Conservation (phyloP, 164 flowering plant species). For the Brasenia schreberi region DNA sequence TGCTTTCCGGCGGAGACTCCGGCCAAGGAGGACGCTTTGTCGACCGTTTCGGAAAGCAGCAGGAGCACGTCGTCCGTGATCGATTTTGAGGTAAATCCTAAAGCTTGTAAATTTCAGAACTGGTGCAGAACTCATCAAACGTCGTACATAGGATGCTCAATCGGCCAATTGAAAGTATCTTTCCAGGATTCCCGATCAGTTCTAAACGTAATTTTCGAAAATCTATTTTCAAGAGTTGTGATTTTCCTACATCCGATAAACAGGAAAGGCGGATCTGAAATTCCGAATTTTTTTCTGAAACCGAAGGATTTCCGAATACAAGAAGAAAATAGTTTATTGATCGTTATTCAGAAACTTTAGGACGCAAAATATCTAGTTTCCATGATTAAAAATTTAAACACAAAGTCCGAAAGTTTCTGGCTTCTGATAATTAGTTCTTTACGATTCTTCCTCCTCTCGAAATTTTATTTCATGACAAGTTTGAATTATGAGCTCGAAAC, state of each 20-base stretch:
- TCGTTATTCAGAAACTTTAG: too few species aligned
- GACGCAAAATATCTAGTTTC: too few species aligned
- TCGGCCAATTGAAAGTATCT: neutral
- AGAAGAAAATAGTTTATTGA: too few species aligned
- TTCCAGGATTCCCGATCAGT: neutral
- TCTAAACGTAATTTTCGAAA: neutral
- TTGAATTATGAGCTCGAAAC: neutral
- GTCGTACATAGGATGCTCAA: neutral
- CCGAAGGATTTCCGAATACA: too few species aligned
- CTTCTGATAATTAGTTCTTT: too few species aligned
- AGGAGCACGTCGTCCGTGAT: slow-evolving; percentile 44
- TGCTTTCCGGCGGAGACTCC: slow-evolving; percentile 29
- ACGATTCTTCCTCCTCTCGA: too few species aligned
- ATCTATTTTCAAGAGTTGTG: neutral
- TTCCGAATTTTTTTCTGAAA: too few species aligned
- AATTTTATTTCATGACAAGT: too few species aligned
- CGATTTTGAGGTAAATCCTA: slow-evolving; percentile 44
- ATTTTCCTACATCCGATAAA: neutral
- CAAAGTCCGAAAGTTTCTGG: too few species aligned
- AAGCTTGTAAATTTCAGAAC: neutral
- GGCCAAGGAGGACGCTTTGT: slow-evolving; percentile 7
- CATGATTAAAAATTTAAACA: too few species aligned
- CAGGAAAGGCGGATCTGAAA: neutral
- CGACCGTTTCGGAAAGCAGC: slow-evolving; percentile 24
- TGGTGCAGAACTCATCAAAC: neutral